Base-by-base conservation (phyloP, 1,139 yeast genomes). In the Komagataea norvegica region DNA sequence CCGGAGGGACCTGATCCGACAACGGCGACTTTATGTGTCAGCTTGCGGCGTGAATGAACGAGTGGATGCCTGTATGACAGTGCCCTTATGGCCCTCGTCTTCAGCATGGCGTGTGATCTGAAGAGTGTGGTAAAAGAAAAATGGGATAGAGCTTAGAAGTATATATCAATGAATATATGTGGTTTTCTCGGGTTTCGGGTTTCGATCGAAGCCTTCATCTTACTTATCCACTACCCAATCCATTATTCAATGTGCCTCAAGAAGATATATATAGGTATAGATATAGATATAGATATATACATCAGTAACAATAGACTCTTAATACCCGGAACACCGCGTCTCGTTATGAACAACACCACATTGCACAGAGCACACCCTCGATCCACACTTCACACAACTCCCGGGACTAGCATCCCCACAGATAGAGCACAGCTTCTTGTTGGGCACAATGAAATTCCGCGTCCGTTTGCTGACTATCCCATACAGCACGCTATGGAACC, bases 1-100 rank as follows among this genome's bases (percentile, higher is more conserved):
- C 95, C 97, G 0, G 96, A 93, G 0, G 99, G 98, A 0, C 99
- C 99, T 0, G 96, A 76, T 1, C 99, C 99, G 2, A 91, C 77
- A 10, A 91, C 72, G 1, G 97, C 57, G 2, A 53, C 36, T 10
- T 45, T 44, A 16, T 46, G 35, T 2, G 48, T 40, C 1, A 48
- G 45, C 8, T 42, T 33, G n/a, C 33, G 33, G 21, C 17, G 17
- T 8, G 13, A 32, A 31, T 2, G 45, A 27, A 13, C 17, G 23
- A 2, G 20, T 23, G 22, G 14, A 13, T 14, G 25, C n/a, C 8
- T 14, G n/a, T 14, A 1, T 15, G 26, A 4, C 19, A 15, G 21
- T 17, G 6, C 11, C 10, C 10, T 11, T 19, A 22, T 16, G 6
- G 4, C 20, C 20, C 15, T 16, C 9, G n/a, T 16, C 10, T 21